Base-by-base conservation (phyloP, 768 basidiomycete species). In the Tylopilus sp. region DNA sequence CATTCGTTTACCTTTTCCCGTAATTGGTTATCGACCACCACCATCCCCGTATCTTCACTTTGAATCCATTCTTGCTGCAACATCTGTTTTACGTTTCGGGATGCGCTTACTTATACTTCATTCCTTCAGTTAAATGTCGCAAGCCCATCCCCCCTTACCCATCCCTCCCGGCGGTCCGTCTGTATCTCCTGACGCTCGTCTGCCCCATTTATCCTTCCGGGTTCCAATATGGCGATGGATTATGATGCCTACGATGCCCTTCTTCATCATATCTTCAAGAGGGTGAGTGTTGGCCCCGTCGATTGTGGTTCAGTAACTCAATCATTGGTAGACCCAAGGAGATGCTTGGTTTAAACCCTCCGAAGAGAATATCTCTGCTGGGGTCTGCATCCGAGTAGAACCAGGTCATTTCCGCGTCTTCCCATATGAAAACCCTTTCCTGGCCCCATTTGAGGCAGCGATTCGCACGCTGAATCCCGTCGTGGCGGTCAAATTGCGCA, bases 281-380 rank as follows among this genome's bases (percentile, higher is more conserved):
- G 85, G 58, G 87, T 86, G 55, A n/a, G 78, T 39, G 0, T 5
- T 6, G 13, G 6, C 21, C 4, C 18, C 35, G n/a, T 44, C 25
- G 12, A n/a, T 12, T 45, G 52, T 33, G 8, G 28, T 28, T 28
- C 28, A 7, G 28, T 51, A 70, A 26, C 35, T 59, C 41, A 50
- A 8, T n/a, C 40, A 17, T 43, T 15, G 3, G 50, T 74, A 89
- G 86, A 90, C 88, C 0, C 86, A 88, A 66, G 82, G 84, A 10
- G 86, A 89, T 59, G 82, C 86, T 1, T 91, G 88, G 88, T 90
- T 90, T 68, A 88, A 88, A 65, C 87, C 88, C 15, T 79, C 86
- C 3, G 86, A 86, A 60, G 88, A 90, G 66, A 83, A 82, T 56
- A 73, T 89, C 38, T 80, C 86, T 40, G 84, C 83, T 0, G 88